Percentiles rank a stretch among this genome's conserved stretches.
Conservation (phyloP, 495 filamentous ascomycete species). For the Xylaria scruposa region DNA sequence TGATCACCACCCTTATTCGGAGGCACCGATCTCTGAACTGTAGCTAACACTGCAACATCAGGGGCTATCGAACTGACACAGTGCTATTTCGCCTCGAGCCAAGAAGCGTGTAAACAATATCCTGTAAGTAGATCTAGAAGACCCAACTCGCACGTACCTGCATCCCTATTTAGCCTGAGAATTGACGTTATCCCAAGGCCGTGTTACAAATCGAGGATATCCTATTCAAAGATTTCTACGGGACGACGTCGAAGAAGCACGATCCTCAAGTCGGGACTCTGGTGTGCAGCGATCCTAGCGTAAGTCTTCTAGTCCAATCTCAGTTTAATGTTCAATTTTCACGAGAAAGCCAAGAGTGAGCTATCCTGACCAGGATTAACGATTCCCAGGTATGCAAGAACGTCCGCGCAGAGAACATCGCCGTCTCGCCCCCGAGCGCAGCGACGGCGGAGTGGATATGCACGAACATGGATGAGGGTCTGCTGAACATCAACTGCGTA, state of each 20-base stretch:
- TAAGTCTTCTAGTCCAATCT: not conserved
- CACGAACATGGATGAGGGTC: slow-evolving; percentile 56
- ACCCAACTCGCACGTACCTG: slow-evolving; percentile 45
- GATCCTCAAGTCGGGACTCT: slow-evolving; percentile 60
- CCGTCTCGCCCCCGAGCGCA: slow-evolving; percentile 58
- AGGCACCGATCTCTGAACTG: slow-evolving; percentile 37
- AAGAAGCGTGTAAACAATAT: slow-evolving; percentile 65
- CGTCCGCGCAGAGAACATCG: slow-evolving; percentile 56
- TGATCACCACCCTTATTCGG: not conserved
- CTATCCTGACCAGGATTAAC: not conserved
- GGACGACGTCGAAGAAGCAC: slow-evolving; percentile 59
- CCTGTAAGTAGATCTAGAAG: slow-evolving; percentile 49
- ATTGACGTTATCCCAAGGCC: slow-evolving; percentile 8
- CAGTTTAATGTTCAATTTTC: not conserved
- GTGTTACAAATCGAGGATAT: slow-evolving; percentile 45
- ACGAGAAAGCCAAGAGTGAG: too few species aligned
- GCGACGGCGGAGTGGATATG: slow-evolving; percentile 57
- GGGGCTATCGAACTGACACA: slow-evolving; percentile 71
- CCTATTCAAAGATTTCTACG: slow-evolving; percentile 59
- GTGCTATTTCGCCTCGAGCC: slow-evolving; percentile 69
- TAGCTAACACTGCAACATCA: slow-evolving; percentile 59
- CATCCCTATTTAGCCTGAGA: not conserved
- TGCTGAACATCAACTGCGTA: slow-evolving; percentile 52
- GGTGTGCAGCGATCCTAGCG: slow-evolving; percentile 60
- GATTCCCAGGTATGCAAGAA: slow-evolving; percentile 50